These are phyloP conservation scores for Leccinum incarnatum DNA, from an alignment of 768 basidiomycete species.

Conservation along the genomic window DNA sequence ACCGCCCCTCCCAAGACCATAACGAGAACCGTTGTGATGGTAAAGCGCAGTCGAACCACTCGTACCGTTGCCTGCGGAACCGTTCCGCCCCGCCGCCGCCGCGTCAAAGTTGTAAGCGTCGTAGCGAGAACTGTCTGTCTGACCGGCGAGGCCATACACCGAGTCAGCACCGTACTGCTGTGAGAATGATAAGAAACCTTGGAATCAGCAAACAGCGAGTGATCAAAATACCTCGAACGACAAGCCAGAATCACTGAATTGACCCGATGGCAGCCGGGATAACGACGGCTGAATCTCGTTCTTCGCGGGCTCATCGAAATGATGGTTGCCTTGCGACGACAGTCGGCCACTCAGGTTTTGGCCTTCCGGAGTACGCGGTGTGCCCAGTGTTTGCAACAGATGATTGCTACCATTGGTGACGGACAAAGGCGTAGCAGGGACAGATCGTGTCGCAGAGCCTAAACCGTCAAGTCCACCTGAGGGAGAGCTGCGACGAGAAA, in stretches of 20 bases:
- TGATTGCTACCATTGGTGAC: conserved; percentile 49
- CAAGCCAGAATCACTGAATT: conserved; percentile 55
- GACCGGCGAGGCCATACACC: conserved; percentile 44
- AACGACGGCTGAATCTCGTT: conserved; percentile 69
- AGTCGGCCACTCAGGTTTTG: conserved; percentile 65
- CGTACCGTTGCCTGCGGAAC: conserved; percentile 33
- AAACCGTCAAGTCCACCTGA: conserved; percentile 60
- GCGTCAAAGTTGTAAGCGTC: conserved; percentile 57
- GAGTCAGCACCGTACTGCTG: conserved; percentile 60
- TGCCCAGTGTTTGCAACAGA: conserved; percentile 61
- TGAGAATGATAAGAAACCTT: conserved; percentile 11
- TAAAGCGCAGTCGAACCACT: conserved; percentile 76
- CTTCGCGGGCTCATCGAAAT: conserved; percentile 49
- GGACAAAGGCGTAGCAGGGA: conserved; percentile 74
- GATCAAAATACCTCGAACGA: conserved; percentile 51
- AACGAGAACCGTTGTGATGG: conserved; percentile 74
- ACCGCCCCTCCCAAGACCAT: conserved; percentile 60
- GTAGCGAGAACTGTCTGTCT: conserved; percentile 52
- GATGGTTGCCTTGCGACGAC: conserved; percentile 42
- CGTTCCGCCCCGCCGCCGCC: conserved; percentile 38
- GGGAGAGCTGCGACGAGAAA: conserved; percentile 75
- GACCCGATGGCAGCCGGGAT: conserved; percentile 58
- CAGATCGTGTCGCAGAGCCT: conserved; percentile 66
- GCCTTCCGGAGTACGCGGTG: conserved; percentile 59
- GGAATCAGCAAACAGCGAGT: not conserved